Evolutionary conservation across 2,329 filamentous ascomycete genomes (phyloP).

Genomic region (Chrysoporthe austroafricana): DNA sequence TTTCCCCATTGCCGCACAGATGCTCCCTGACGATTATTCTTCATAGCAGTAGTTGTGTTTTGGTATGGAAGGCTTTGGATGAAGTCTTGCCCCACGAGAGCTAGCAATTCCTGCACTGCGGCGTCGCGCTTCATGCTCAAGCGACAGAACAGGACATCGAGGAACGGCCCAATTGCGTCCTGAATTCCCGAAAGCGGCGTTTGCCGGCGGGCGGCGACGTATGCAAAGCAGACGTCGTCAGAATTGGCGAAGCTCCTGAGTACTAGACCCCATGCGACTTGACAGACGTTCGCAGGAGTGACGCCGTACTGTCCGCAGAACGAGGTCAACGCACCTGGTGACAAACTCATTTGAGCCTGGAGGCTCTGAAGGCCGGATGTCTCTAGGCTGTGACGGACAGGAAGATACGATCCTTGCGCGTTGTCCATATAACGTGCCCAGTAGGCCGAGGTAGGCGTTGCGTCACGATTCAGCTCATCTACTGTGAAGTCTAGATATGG

Average conservation of each 20-base stretch:
- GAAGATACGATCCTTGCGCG: neutral
- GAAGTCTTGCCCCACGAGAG: neutral
- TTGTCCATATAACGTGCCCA: neutral
- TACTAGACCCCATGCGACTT: conserved; percentile 33
- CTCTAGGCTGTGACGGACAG: neutral
- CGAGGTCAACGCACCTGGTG: neutral
- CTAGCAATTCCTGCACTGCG: neutral
- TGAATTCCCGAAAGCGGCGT: neutral
- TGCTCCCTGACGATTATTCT: neutral
- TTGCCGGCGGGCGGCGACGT: conserved; percentile 24
- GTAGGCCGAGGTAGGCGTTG: neutral
- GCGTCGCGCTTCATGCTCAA: neutral
- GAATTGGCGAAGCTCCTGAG: conserved; percentile 32
- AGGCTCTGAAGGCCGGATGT: neutral
- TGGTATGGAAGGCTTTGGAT: neutral
- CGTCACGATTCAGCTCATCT: neutral
- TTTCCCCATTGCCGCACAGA: neutral
- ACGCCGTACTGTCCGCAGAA: conserved; percentile 28
- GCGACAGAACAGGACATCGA: neutral
- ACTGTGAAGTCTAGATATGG: neutral
- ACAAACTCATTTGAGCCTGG: neutral
- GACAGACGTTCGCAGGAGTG: conserved; percentile 34
- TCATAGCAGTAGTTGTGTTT: neutral
- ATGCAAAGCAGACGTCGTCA: conserved; percentile 34
- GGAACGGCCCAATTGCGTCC: neutral